Evolutionary conservation across 2,329 filamentous ascomycete species (phyloP), one percentile per base, ranked within the genome.

Genomic region (Celoporthe dispersa): DNA sequence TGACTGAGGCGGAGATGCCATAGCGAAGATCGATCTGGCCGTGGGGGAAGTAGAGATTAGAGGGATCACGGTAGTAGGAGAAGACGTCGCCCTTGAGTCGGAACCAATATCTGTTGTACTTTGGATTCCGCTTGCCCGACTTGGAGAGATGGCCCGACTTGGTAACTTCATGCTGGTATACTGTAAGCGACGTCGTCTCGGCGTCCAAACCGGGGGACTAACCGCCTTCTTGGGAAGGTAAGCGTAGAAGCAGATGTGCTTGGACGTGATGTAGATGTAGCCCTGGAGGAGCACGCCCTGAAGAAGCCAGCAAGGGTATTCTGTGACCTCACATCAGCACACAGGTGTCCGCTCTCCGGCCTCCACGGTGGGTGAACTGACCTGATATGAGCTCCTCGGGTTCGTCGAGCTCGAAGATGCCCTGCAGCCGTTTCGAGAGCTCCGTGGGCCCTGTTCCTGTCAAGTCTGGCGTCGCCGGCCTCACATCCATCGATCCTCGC

Each of bases 221-320:
- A 92, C 92, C 66, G 92, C 89, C 85, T 96, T 97, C 84, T 94
- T 97, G 8, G 94, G 94, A n/a, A 98, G 86, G 78, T 98, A 98
- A 53, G 96, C 94, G 78, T 98, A 98, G 79, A 98, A 99, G 81
- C 94, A 98, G 72, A 98, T 92, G 78, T 99, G 96, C 75, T 91
- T 92, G 72, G 92, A 86, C 0, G 96, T 98, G 77, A 99, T 93
- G 81, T 98, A 98, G 87, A 99, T 91, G 79, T 96, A 98, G 7
- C 96, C 96, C 78, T 98, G 94, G 11, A 98, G 86, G 39, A 98
- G 84, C 60, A 97, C 94, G 77, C 92, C 97, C 79, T 98, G 94
- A 44, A 98, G 83, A 53, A 98, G 83, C 90, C 94, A 98, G 81
- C 95, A 98, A 11, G 94, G 92, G 78, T 97, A 98, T 83, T 98